phyloP scores from a whole-genome alignment of 116 monocot species.

The Cymodocea nodosa region DNA sequence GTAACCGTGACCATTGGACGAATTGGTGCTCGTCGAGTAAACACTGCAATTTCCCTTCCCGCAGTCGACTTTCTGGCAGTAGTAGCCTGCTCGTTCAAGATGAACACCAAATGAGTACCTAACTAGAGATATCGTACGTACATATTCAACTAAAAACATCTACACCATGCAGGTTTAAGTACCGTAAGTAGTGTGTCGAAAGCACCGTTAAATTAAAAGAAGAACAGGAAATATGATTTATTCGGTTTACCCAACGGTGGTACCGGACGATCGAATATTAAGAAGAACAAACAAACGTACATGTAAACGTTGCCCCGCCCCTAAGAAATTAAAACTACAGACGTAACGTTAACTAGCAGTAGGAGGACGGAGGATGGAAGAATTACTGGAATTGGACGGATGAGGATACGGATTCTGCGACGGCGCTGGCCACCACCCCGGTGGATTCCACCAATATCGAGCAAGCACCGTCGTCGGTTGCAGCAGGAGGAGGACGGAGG shows the following conservation, averaged over 20 bases:
- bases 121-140: no score
- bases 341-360: neutral
- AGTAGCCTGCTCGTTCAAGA: neutral
- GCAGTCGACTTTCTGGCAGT: conserved; percentile 1
- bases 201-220: no score
- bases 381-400: neutral
- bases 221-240: no score
- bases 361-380: neutral
- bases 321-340: no score
- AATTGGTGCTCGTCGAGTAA: neutral
- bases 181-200: no score
- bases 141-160: no score
- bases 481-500: neutral
- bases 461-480: neutral
- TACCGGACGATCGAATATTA: no score
- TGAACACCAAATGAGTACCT: neutral
- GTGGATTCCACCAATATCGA: neutral
- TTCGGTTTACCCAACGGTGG: no score
- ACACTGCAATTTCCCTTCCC: conserved; percentile 13
- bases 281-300: no score
- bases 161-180: no score
- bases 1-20: no score
- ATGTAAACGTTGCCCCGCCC: no score
- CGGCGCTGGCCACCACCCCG: neutral
- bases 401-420: neutral